Percentiles rank a stretch among this genome's conserved stretches.
phyloP scores from a whole-genome alignment of 169 alveolate genomes.

The Eimeria falciformis region DNA sequence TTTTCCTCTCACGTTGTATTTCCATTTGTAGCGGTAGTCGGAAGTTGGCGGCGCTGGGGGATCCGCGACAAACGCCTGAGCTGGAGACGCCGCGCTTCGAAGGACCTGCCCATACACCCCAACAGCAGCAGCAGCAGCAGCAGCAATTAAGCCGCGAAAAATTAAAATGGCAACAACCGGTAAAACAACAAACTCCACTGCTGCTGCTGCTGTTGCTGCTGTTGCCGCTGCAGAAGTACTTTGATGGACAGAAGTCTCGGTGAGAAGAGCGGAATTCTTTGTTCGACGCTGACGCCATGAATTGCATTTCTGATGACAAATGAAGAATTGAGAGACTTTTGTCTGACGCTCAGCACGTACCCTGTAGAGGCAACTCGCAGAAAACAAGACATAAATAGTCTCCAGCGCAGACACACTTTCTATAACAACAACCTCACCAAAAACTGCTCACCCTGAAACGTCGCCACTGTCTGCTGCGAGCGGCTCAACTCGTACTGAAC shows the following conservation, averaged over 20 bases:
- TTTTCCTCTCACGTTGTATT: slow-evolving; percentile 87
- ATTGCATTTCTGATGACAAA: slow-evolving; percentile 69
- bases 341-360: slow-evolving; percentile 67
- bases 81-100: slow-evolving; percentile 22
- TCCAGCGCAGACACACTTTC: not conserved
- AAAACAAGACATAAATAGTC: not conserved
- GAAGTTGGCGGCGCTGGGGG: slow-evolving; percentile 86
- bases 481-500: slow-evolving; percentile 79
- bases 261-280: slow-evolving; percentile 76
- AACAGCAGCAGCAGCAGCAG: not conserved
- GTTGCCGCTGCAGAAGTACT: slow-evolving; percentile 53
- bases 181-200: too few species aligned
- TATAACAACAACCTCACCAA: not conserved
- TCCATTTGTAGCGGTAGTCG: slow-evolving; percentile 92
- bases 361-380: slow-evolving; percentile 41
- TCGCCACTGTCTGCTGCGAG: slow-evolving; percentile 78
- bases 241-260: slow-evolving; percentile 71
- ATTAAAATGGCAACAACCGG: too few species aligned
- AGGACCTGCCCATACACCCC: slow-evolving; percentile 28
- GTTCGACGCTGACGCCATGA: slow-evolving; percentile 78
- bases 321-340: slow-evolving; percentile 62
- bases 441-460: slow-evolving; percentile 73
- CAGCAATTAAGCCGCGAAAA: too few species aligned
- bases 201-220: slow-evolving; percentile 32
- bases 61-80: slow-evolving; percentile 35